Conservation (phyloP, 2,329 filamentous ascomycete species). For the Aphanocladium album region DNA sequence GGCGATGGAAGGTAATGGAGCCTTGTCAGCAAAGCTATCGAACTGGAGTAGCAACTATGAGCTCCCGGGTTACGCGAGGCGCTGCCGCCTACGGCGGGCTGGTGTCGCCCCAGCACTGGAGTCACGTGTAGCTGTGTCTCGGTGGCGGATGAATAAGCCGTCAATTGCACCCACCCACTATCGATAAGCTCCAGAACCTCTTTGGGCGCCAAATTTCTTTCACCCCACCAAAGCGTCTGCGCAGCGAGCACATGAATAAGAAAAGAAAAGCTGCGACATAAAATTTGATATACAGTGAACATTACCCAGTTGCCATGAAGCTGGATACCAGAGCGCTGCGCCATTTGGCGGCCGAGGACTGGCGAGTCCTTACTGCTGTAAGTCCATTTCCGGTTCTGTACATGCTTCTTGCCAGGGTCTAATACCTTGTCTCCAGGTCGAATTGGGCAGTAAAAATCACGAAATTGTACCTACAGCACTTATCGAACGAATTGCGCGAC, state of each 20-base stretch:
- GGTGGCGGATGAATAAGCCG: slow-evolving; percentile 4
- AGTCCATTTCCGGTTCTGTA: slow-evolving; percentile 27
- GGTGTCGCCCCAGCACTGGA: slow-evolving; percentile 21
- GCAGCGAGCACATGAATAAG: neutral
- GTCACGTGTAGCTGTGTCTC: slow-evolving; percentile 26
- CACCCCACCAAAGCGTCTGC: slow-evolving; percentile 13
- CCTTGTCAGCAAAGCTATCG: slow-evolving; percentile 32
- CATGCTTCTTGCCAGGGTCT: slow-evolving; percentile 27
- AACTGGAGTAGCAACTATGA: slow-evolving; percentile 21
- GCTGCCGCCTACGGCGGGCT: slow-evolving; percentile 35
- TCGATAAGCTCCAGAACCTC: slow-evolving; percentile 17
- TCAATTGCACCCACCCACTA: slow-evolving; percentile 15
- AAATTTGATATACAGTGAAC: neutral
- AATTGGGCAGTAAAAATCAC: slow-evolving; percentile 92
- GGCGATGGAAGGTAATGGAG: slow-evolving; percentile 35
- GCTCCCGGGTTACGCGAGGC: slow-evolving; percentile 42
- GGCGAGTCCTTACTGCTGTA: slow-evolving; percentile 90
- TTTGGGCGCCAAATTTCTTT: slow-evolving; percentile 26
- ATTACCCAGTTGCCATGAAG: slow-evolving; percentile 60
- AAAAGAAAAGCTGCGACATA: neutral
- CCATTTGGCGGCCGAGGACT: slow-evolving; percentile 88
- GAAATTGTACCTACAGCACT: slow-evolving; percentile 89
- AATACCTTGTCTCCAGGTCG: slow-evolving; percentile 58
- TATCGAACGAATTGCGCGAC: slow-evolving; percentile 77
- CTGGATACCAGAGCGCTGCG: slow-evolving; percentile 91